phyloP scores from a whole-genome alignment of 495 filamentous ascomycete species.

The Xylaria longipes region DNA sequence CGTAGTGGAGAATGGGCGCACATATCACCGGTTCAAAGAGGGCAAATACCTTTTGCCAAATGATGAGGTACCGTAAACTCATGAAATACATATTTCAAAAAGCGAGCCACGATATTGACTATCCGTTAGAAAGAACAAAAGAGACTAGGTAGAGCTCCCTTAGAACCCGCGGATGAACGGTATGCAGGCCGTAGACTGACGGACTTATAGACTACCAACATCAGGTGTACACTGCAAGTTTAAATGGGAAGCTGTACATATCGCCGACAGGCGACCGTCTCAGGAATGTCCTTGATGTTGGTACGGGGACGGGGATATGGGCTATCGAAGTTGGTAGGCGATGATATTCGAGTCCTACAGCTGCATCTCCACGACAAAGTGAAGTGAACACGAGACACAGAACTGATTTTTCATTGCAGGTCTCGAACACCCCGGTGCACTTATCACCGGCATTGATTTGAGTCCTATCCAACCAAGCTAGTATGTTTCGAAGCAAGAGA shows the following conservation, averaged over 20 bases:
- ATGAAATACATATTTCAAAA: not conserved
- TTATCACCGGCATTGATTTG: constrained; percentile 61
- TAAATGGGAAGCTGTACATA: constrained; percentile 55
- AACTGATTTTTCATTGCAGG: constrained; percentile 18
- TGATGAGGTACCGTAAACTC: constrained; percentile 30
- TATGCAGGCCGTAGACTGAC: not conserved
- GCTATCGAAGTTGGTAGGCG: constrained; percentile 58
- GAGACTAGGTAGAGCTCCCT: constrained; percentile 29
- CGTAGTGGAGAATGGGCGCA: constrained; percentile 37
- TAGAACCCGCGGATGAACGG: not conserved
- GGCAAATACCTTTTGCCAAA: constrained; percentile 40
- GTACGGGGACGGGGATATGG: constrained; percentile 66
- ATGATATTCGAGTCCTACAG: not conserved
- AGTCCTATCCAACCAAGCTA: constrained; percentile 38
- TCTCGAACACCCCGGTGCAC: constrained; percentile 50
- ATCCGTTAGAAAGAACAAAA: constrained; percentile 32
- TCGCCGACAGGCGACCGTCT: constrained; percentile 46
- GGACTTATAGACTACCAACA: constrained; percentile 47
- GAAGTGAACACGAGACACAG: not conserved
- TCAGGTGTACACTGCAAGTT: constrained; percentile 58
- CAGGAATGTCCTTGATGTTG: constrained; percentile 62
- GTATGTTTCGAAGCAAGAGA: constrained; percentile 23
- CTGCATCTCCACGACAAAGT: not conserved
- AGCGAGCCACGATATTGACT: not conserved
- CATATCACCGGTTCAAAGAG: constrained; percentile 39